Base-by-base conservation (phyloP, 1,139 yeast species). In the Taphrina deformans region DNA sequence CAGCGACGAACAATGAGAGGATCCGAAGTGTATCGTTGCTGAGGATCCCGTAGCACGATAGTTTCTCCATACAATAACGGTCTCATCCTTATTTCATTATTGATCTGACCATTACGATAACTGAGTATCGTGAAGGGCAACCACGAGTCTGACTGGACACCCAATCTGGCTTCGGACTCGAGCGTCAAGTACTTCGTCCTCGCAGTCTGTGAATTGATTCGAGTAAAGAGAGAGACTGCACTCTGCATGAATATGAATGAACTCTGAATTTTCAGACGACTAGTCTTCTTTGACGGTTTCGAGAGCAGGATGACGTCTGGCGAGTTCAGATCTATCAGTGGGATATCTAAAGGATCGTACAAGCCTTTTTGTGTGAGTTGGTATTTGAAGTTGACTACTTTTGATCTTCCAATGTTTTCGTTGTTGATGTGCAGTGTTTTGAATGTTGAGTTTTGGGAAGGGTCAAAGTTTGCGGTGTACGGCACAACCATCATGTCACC, bases 141-240 rank as follows among this genome's bases (percentile, higher is more conserved):
- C 66, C 66, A 64, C n/a, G 40, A 18, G 14, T 64, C 64, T 4
- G 51, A 24, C 51, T 61, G 48, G 33, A 59, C 50, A 24, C 59
- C 48, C 41, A 64, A 16, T 14, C 53, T 26, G 4, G 64, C 61
- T 18, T 29, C 31, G n/a, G 24, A 10, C 12, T 50, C 66, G n/a
- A 33, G 40, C 14, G 61, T 40, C 24, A 61, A 38, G 27, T 65
- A 65, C 21, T 61, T 60, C 6, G 67, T 65, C 9, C 67, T 53
- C 18, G 50, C 65, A 10, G 67, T 65, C 29, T 65, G 67, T 10
- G 67, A 65, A 18, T 65, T 65, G 58, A 65, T 65, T 10, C 67
- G 55, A n/a, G 62, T 65, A 55, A 60, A 65, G 16, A 65, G 51
- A 10, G 61, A 48, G 27, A 65, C 40, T 24, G 52, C 12, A 23